These are phyloP conservation scores for Lepiota venenata DNA, from an alignment of 768 basidiomycete species.

Conservation along the genomic window DNA sequence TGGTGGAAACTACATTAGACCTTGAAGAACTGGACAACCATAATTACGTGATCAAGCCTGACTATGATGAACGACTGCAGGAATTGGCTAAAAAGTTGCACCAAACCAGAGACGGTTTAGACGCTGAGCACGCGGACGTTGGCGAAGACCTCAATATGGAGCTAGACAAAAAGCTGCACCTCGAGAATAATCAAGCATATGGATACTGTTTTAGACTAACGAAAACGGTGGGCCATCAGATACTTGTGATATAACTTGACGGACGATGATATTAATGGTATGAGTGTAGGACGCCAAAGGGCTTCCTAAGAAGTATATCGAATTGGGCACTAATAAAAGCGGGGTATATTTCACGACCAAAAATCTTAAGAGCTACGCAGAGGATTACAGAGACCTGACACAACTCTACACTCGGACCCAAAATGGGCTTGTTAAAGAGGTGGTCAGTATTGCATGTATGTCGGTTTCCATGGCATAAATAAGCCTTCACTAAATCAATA, in stretches of 20 bases:
- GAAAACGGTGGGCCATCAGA: slow-evolving; percentile 62
- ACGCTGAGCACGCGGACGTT: slow-evolving; percentile 71
- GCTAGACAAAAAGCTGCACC: slow-evolving; percentile 91
- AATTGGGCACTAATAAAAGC: slow-evolving; percentile 80
- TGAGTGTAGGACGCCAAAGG: slow-evolving; percentile 71
- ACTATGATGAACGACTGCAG: slow-evolving; percentile 78
- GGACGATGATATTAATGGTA: background rate
- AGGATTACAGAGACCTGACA: slow-evolving; percentile 65
- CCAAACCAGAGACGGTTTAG: slow-evolving; percentile 73
- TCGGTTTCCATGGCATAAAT: background rate
- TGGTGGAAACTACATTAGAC: slow-evolving; percentile 97
- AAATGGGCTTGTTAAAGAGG: slow-evolving; percentile 82
- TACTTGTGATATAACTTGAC: background rate
- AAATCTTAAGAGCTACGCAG: slow-evolving; percentile 65
- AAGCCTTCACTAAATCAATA: background rate
- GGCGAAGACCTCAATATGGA: slow-evolving; percentile 75
- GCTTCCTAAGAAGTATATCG: slow-evolving; percentile 71
- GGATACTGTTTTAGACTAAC: slow-evolving; percentile 93
- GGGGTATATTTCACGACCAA: slow-evolving; percentile 90
- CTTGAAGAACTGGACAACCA: slow-evolving; percentile 81
- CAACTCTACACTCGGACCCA: slow-evolving; percentile 75
- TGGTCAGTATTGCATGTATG: slow-evolving; percentile 89
- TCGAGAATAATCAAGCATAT: slow-evolving; percentile 87
- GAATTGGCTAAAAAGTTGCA: slow-evolving; percentile 65
- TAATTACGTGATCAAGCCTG: slow-evolving; percentile 88